Evolutionary conservation across 179 eudicot genomes (phyloP).

Genomic region (Heliamphora pulchella): DNA sequence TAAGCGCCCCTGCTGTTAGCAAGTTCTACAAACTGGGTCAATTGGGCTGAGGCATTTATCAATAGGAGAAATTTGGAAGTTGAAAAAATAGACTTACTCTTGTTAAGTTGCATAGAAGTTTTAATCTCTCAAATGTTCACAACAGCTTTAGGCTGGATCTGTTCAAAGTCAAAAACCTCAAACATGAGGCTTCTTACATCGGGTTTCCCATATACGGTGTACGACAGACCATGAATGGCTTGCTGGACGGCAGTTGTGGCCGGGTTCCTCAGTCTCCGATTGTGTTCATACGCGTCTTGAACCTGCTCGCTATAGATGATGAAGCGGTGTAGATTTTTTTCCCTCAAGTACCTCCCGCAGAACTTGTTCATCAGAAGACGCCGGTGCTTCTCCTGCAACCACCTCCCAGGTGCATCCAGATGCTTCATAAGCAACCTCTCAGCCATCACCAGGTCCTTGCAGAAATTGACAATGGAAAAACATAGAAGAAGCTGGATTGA

Average conservation of each 20-base stretch:
- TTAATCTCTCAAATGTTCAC: constrained; percentile 15
- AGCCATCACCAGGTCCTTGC: constrained; percentile 97
- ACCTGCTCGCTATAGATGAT: constrained; percentile 78
- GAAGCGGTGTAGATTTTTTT: constrained; percentile 69
- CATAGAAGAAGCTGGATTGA: too few relatives aligned
- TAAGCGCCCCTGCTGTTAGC: too few relatives aligned
- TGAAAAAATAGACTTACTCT: background rate
- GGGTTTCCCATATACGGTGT: constrained; percentile 86
- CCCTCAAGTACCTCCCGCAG: constrained; percentile 84
- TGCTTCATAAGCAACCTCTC: constrained; percentile 97
- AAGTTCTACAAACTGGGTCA: too few relatives aligned
- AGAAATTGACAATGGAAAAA: too few relatives aligned
- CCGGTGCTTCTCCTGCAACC: constrained; percentile 80
- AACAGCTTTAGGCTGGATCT: constrained; percentile 73
- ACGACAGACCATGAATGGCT: constrained; percentile 88
- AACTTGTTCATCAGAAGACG: constrained; percentile 85
- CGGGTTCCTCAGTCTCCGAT: constrained; percentile 82
- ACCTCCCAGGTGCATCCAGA: constrained; percentile 87
- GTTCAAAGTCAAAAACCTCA: constrained; percentile 98
- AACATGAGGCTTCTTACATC: constrained; percentile 95
- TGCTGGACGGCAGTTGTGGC: constrained; percentile 86
- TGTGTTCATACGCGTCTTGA: constrained; percentile 83
- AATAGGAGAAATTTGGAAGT: background rate
- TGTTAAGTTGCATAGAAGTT: background rate
- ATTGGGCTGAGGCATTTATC: too few relatives aligned